Evolutionary conservation across 129 eudicot genomes (phyloP), one percentile per base, ranked within the genome.

Genomic region (Daucus carota): DNA sequence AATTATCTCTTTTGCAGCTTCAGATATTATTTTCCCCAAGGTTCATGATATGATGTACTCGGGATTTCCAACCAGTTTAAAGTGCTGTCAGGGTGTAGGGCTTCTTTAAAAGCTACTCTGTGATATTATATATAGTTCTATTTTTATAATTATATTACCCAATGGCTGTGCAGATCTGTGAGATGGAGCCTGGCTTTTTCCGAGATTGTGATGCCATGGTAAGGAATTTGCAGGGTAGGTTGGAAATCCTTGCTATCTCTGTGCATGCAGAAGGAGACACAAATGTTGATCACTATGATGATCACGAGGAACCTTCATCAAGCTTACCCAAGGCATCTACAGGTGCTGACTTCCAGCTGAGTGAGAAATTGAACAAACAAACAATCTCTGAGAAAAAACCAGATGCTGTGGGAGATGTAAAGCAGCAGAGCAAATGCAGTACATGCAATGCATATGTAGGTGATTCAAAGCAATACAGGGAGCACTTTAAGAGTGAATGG

Each of bases 401-500:
- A 59, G 80, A 59, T 63, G 36, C 81, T 13, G 86, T 76, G 72
- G 88, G 83, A 59, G 86, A 78, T 63, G 89, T 77, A 36, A 90
- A 90, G 76, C 94, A 90, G 76, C 94, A 90, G 84, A 89, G 73
- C 76, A 88, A 85, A 69, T 94, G 99, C 85, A 84, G 83, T 81
- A 91, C 99, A 38, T 94, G 99, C 83, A 83, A 89, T 79, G 92
- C 96, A 38, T 16, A 81, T 70, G 88, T 94, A 20, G 99, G 99
- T 77, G 99, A 91, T 86, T 72, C 92, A 13, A 89, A 85, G 82
- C 84, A 84, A 76, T 94, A 91, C 41, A 86, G 99, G 76, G 99
- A 94, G 83, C 99, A 94, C 79, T 94, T 91, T 44, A 94, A 94
- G 89, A 86, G 94, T 32, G 99, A 94, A 1, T 94, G 99, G 99